Conservation (phyloP, 2,329 filamentous ascomycete genomes). For the Hypoxylon sp. region DNA sequence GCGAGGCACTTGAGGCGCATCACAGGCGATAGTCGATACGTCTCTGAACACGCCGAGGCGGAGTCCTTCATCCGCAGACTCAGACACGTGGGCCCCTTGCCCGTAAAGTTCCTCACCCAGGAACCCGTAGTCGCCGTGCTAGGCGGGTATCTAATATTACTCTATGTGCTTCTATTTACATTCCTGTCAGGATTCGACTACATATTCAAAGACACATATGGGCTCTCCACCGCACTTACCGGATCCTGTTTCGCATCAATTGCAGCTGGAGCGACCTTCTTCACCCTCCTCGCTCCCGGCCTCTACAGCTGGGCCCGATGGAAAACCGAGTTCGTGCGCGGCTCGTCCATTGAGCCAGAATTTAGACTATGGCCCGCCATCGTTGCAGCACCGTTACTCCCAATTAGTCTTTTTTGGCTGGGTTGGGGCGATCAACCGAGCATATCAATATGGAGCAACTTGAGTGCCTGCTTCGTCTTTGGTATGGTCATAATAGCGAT, state of each 20-base stretch:
- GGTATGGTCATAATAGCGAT: slow-evolving; percentile 65
- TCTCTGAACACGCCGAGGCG: slow-evolving; percentile 59
- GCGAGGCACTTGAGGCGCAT: slow-evolving; percentile 57
- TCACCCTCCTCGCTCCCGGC: slow-evolving; percentile 59
- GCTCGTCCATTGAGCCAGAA: slow-evolving; percentile 63
- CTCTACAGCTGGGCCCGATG: slow-evolving; percentile 61
- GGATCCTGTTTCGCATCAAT: slow-evolving; percentile 65
- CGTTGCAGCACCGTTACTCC: slow-evolving; percentile 53
- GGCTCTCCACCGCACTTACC: slow-evolving; percentile 60
- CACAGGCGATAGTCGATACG: slow-evolving; percentile 63
- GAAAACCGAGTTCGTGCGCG: slow-evolving; percentile 59
- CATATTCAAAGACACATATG: slow-evolving; percentile 66
- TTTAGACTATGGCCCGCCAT: slow-evolving; percentile 67
- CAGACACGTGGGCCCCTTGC: slow-evolving; percentile 58
- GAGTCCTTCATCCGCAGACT: slow-evolving; percentile 57
- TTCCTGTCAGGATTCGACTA: slow-evolving; percentile 66
- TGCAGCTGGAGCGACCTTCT: slow-evolving; percentile 58
- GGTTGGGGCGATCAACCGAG: slow-evolving; percentile 65
- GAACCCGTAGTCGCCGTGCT: slow-evolving; percentile 64
- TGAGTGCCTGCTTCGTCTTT: slow-evolving; percentile 66
- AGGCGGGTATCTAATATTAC: slow-evolving; percentile 62
- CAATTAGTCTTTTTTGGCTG: slow-evolving; percentile 70
- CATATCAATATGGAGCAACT: slow-evolving; percentile 46
- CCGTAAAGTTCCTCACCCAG: slow-evolving; percentile 59
- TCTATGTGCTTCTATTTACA: slow-evolving; percentile 62